A percentile compares a stretch with the other conserved stretches of the same genome.
phyloP scores from a whole-genome alignment of 345 rosid genomes.

The Pistacia integerrima region DNA sequence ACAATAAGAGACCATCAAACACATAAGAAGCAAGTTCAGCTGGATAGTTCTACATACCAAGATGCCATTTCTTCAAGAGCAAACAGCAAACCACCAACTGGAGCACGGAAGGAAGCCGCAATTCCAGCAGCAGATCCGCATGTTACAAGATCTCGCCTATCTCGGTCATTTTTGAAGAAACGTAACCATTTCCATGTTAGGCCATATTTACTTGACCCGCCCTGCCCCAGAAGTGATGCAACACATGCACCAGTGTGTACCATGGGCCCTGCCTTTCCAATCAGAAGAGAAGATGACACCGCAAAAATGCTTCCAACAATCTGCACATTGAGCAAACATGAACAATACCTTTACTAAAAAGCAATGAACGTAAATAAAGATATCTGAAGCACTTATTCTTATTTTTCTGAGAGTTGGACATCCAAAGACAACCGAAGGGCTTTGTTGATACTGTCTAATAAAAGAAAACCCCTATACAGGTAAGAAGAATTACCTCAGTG shows the following conservation, averaged over 20 bases:
- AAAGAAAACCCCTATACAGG: too few relatives aligned
- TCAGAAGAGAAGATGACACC: conserved; percentile 81
- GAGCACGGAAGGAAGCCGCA: conserved; percentile 89
- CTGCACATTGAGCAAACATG: conserved; percentile 40
- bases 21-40: conserved; percentile 7
- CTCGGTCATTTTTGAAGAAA: conserved; percentile 81
- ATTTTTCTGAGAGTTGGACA: too few relatives aligned
- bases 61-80: conserved; percentile 96
- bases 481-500: too few relatives aligned
- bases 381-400: too few relatives aligned
- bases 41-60: conserved; percentile 52
- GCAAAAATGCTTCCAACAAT: conserved; percentile 84
- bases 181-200: conserved; percentile 85
- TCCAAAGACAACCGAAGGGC: not conserved
- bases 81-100: conserved; percentile 89
- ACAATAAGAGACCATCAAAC: not conserved
- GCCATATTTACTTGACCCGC: conserved; percentile 81
- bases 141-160: conserved; percentile 87
- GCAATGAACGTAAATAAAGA: not conserved
- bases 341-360: not conserved
- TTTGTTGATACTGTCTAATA: too few relatives aligned
- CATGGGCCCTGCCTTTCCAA: conserved; percentile 98
- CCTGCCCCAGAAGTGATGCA: conserved; percentile 85
- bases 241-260: conserved; percentile 96
- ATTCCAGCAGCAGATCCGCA: conserved; percentile 99